A percentile compares a stretch with the other conserved stretches of the same genome.
These are phyloP conservation scores for Epicoccum nigrum DNA, from an alignment of 2,329 filamentous ascomycete species.

Conservation along the genomic window DNA sequence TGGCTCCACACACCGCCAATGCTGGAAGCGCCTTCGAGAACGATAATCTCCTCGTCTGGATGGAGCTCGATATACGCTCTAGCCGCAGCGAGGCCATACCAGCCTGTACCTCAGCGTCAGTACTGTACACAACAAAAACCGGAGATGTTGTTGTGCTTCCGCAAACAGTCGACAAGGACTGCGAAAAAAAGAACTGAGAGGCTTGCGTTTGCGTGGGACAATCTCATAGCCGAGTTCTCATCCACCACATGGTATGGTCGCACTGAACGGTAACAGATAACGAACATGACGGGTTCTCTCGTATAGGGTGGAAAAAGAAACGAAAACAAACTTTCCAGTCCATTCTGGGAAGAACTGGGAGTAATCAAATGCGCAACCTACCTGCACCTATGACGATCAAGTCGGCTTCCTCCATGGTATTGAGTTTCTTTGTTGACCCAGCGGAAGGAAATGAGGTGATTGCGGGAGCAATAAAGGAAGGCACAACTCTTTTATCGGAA, in stretches of 20 bases:
- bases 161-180: neutral
- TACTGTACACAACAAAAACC: neutral
- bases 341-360: neutral
- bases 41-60: conserved; percentile 45
- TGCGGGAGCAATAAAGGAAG: neutral
- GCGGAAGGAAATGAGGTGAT: neutral
- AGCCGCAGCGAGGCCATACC: conserved; percentile 37
- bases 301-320: no score
- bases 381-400: conserved; percentile 34
- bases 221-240: no score
- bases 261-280: neutral
- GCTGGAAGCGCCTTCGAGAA: conserved; percentile 50
- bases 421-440: neutral
- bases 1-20: conserved; percentile 52
- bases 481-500: neutral
- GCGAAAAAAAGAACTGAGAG: conserved; percentile 2
- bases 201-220: no score
- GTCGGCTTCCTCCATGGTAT: conserved; percentile 25
- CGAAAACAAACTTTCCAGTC: neutral
- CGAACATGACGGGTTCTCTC: neutral
- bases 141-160: neutral
- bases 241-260: neutral
- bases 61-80: conserved; percentile 50
- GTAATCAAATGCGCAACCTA: conserved; percentile 15
- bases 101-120: conserved; percentile 28